Base-by-base conservation (phyloP, 1,139 yeast genomes). In the Candida sp. region DNA sequence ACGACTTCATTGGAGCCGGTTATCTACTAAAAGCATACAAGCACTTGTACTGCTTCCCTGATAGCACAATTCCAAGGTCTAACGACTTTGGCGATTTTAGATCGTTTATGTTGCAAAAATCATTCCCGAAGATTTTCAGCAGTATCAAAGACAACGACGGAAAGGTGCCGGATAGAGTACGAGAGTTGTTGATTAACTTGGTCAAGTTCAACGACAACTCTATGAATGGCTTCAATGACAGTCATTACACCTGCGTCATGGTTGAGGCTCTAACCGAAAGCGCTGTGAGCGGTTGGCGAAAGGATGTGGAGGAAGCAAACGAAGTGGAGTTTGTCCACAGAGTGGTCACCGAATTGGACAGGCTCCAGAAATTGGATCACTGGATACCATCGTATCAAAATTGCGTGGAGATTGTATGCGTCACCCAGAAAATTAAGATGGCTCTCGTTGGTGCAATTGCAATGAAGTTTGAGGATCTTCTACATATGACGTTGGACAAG, bases 161-260 rank as follows among this genome's bases (percentile, higher is more conserved):
- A 0, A 81, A 80, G 51, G 84, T 90, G 28, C 97, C 97, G 0
- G 58, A 69, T 1, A 84, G 78, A 44, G 79, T 91, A 7, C 84
- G 83, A 60, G 73, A 77, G 40, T 81, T 94, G 49, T 59, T 96
- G 42, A 70, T 92, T 48, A 92, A 88, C 59, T 70, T 93, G 53
- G 75, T 94, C 52, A 82, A 90, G 53, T 93, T 85, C 68, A 94
- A 93, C 63, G 98, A 94, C 60, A 96, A 94, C 63, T 78, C 91
- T 7, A 87, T 81, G 60, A 94, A 96, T 63, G 77, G 78, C 11
- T 94, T 83, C 65, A 84, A 87, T 47, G 99, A 94, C 65, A 78
- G 88, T 44, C 81, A 75, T 59, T 94, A 90, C 59, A 67, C 92
- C 6, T 72, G 86, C 4, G 75, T 76, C 2, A 68, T 94, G 54